phyloP scores from a whole-genome alignment of 2,329 filamentous ascomycete genomes.

The Neodidymelliopsis sp. region DNA sequence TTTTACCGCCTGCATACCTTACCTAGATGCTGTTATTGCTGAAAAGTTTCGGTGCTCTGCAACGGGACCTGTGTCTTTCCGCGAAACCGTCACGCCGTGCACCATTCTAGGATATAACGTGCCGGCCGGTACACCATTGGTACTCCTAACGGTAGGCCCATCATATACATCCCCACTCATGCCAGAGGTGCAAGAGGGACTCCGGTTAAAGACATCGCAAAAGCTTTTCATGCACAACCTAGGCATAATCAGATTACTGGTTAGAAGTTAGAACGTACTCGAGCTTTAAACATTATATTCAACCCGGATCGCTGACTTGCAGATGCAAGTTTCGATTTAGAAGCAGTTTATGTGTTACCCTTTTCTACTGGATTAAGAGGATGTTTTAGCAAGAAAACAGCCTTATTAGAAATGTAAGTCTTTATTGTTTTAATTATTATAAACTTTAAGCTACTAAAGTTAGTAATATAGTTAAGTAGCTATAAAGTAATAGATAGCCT shows the following conservation, averaged over 20 bases:
- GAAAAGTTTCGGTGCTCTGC: slow-evolving; percentile 9
- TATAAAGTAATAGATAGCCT: slow-evolving; percentile 10
- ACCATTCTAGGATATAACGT: slow-evolving; percentile 9
- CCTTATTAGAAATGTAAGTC: slow-evolving; percentile 17
- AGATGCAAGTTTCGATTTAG: slow-evolving; percentile 30
- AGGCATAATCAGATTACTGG: no score
- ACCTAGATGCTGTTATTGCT: slow-evolving; percentile 15
- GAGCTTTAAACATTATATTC: no score
- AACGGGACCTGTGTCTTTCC: slow-evolving; percentile 12
- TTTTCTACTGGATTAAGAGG: slow-evolving; percentile 17
- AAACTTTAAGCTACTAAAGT: slow-evolving; percentile 6
- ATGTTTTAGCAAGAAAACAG: slow-evolving; percentile 19
- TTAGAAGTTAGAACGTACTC: no score
- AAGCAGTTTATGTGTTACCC: slow-evolving; percentile 8
- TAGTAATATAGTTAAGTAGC: slow-evolving; percentile 7
- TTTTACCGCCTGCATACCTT: neutral
- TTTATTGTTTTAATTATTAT: slow-evolving; percentile 8
- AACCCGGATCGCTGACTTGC: slow-evolving; percentile 49
- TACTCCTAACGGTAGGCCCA: slow-evolving; percentile 15
- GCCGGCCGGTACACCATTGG: slow-evolving; percentile 9
- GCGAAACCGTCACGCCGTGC: slow-evolving; percentile 5
- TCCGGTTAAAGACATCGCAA: neutral
- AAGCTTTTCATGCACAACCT: neutral
- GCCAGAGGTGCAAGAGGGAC: neutral
- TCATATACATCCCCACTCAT: slow-evolving; percentile 2